Percentiles rank a stretch among this genome's conserved stretches.
These are phyloP conservation scores for Hypoxylon sp. DNA, from an alignment of 2,329 filamentous ascomycete species.

Conservation along the genomic window DNA sequence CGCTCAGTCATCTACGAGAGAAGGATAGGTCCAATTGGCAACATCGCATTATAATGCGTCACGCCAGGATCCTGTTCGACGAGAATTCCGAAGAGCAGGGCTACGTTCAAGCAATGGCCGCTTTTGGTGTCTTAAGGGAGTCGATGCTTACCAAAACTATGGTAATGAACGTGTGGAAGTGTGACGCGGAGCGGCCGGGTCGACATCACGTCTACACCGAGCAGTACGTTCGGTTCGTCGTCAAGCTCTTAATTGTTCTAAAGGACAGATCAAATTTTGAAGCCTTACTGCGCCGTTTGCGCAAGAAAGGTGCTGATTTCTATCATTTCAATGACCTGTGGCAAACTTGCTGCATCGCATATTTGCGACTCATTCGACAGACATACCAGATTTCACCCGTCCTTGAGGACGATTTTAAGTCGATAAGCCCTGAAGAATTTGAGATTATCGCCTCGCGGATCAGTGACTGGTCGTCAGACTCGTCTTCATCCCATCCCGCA, in stretches of 20 bases:
- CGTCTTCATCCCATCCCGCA: constrained; percentile 59
- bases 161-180: constrained; percentile 95
- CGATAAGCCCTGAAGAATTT: constrained; percentile 68
- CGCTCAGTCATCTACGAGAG: constrained; percentile 67
- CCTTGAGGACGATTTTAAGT: constrained; percentile 70
- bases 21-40: constrained; percentile 97
- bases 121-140: constrained; percentile 81
- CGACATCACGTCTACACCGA: constrained; percentile 94
- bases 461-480: constrained; percentile 66
- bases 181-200: constrained; percentile 85
- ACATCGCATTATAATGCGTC: constrained; percentile 87
- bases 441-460: constrained; percentile 70
- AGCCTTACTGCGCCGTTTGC: constrained; percentile 81
- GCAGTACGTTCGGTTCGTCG: constrained; percentile 87
- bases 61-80: constrained; percentile 70
- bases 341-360: constrained; percentile 69
- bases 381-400: constrained; percentile 63
- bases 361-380: constrained; percentile 68
- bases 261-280: constrained; percentile 84
- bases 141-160: constrained; percentile 92
- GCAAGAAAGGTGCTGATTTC: constrained; percentile 84
- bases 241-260: constrained; percentile 79
- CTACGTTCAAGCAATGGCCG: constrained; percentile 78
- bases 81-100: constrained; percentile 60
- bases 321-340: constrained; percentile 74